Evolutionary conservation across 148 eudicot species (phyloP), one percentile per base, ranked within the genome.

Genomic region (Gaultheria prostrata): DNA sequence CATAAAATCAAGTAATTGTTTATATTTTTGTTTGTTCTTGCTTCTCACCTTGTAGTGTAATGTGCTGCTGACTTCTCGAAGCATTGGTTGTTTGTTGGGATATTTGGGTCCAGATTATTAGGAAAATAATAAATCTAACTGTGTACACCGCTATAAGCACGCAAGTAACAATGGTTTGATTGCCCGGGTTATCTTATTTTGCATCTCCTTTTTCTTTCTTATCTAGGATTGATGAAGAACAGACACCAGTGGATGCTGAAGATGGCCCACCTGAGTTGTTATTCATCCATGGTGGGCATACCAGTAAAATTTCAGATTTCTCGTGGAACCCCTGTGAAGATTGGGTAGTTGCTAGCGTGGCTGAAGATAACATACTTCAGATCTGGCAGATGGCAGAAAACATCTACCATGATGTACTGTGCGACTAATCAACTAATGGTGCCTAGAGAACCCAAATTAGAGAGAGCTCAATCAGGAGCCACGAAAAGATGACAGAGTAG

Each of bases 351-450:
- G 98, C 95, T 39, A 95, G 98, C 39, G 96, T 95, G 0, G 95
- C 98, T 0, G 94, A 95, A 87, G 98, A 95, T 85, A 93, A 95
- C 87, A 92, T 93, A 76, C 91, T 95, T 57, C 98, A 95, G 71
- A 93, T 95, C 82, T 94, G 96, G 98, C 98, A 95, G 92, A 92
- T 95, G 96, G 95, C 94, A 12, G 98, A 94, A 85, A 91, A 92
- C 83, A 94, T 95, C 83, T 94, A 90, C 86, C 95, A 92, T 46
- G 96, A 94, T 10, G 94, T n/a, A n/a, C n/a, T n/a, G n/a, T 70
- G 5, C 20, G 21, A 30, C 74, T 70, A 30, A 0, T 6, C 90
- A 9, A 33, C 86, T 3, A 92, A 84, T 79, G 92, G 54, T 57
- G 28, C 15, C 33, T 46, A 26, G 71, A 65, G 33, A 65, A 76